A percentile compares a stretch with the other conserved stretches of the same genome.
Conservation (phyloP, 164 flowering plant species). For the Chloranthus sessilifolius region DNA sequence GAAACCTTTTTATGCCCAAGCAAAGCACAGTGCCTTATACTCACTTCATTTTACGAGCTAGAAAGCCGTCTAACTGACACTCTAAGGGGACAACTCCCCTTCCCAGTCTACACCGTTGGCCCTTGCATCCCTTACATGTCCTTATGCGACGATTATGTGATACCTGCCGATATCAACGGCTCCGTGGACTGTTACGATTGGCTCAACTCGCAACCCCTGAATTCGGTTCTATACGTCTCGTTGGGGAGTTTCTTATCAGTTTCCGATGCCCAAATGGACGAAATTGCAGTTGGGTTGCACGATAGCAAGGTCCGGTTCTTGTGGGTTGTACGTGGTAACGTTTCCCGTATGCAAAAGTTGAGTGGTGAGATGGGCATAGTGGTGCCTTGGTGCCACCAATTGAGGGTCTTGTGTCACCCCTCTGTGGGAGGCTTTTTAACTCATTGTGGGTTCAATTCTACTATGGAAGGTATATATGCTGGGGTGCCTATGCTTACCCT, state of each 20-base stretch:
- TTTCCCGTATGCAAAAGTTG: conserved; percentile 15
- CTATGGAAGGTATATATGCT: conserved; percentile 35
- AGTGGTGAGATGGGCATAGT: conserved; percentile 35
- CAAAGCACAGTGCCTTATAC: conserved; percentile 43
- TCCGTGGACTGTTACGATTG: conserved; percentile 24
- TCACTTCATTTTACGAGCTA: conserved; percentile 41
- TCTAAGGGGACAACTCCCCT: conserved; percentile 20
- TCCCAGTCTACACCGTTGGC: conserved; percentile 42
- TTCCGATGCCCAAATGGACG: conserved; percentile 32
- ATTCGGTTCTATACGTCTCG: conserved; percentile 38
- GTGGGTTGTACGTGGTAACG: conserved; percentile 41
- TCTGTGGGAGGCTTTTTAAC: conserved; percentile 67
- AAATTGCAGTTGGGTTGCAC: conserved; percentile 25
- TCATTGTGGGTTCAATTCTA: conserved; percentile 73
- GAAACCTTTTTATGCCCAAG: conserved; percentile 8
- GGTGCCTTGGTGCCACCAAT: conserved; percentile 71
- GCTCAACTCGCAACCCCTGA: conserved; percentile 36
- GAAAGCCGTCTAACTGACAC: conserved; percentile 31
- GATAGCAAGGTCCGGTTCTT: conserved; percentile 30
- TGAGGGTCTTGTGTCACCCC: conserved; percentile 49
- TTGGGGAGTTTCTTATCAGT: conserved; percentile 35
- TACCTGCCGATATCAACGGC: no score
- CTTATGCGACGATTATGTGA: no score
- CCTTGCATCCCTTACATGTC: conserved; percentile 40
- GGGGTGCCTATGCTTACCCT: conserved; percentile 59